These are phyloP conservation scores for Cryptomeria japonica DNA, from an alignment of 75 land plant species.

Conservation along the genomic window DNA sequence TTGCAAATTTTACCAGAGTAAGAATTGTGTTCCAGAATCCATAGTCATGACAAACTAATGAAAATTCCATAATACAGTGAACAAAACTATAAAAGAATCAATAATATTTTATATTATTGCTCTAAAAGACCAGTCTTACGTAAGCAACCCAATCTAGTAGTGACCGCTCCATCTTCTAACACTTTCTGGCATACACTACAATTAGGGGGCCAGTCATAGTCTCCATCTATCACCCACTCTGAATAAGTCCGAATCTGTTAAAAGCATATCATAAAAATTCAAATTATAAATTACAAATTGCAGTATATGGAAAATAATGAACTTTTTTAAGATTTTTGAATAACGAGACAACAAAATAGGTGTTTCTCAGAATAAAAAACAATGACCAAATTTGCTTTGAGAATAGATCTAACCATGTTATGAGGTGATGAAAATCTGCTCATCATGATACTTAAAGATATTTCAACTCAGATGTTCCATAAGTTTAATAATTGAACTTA, in stretches of 20 bases:
- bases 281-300: not conserved
- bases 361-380: not conserved
- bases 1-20: not conserved
- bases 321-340: not conserved
- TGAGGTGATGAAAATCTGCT: not conserved
- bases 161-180: slow-evolving; percentile 56
- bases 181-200: slow-evolving; percentile 65
- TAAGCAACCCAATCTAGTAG: slow-evolving; percentile 91
- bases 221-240: slow-evolving; percentile 99
- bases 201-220: slow-evolving; percentile 96
- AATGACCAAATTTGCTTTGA: not conserved
- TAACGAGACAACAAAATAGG: not conserved
- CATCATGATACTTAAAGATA: not conserved
- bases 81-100: not conserved
- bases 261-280: not conserved
- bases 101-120: not conserved
- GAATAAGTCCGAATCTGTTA: slow-evolving; percentile 87
- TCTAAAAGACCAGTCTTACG: slow-evolving; percentile 52
- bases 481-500: not conserved
- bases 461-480: not conserved
- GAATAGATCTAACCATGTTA: not conserved
- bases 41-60: not conserved
- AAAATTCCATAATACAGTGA: slow-evolving; percentile 1
- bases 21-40: not conserved
- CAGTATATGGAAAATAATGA: not conserved